Base-by-base conservation (phyloP, 306 rosid genomes). In the Vicia villosa region DNA sequence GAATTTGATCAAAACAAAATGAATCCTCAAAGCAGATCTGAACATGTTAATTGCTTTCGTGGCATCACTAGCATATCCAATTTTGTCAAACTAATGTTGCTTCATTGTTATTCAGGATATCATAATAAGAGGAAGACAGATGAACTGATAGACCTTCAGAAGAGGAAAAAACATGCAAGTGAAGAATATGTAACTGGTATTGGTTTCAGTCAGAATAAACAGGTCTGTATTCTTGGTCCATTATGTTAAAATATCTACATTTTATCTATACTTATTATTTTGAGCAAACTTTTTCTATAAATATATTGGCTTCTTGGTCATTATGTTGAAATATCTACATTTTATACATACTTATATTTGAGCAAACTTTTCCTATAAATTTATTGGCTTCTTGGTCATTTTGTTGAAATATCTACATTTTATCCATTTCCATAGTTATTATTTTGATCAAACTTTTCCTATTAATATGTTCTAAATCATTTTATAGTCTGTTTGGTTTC, bases 71-170 rank as follows among this genome's bases (percentile, higher is more conserved):
- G 46, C 11, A 21, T 73, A 32, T 55, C 68, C 54, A 49, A 54
- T 10, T 60, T 72, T 46, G 49, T 52, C 70, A 46, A 78, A 46
- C 50, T 22, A 19, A 47, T 74, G 67, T 41, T 63, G 17, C 70
- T 38, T 46, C 54, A 32, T 74, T 52, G 63, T 58, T 70, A 58
- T 70, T 68, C 81, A 81, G 90, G 83, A 46, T 70, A 72, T 78
- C 73, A 22, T n/a, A 24, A 70, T 56, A 94, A 90, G 84, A 85
- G 97, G 73, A 93, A 90, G 82, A 56, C 65, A 15, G 63, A 68
- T 65, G 89, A 79, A 34, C 62, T 60, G 52, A 56, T 50, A 60
- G 77, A 74, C 21, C 77, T 69, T 6, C 74, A 55, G 52, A 76
- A 79, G 62, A 75, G 51, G 49, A 83, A 81, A 76, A 78, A 79